These are phyloP conservation scores for Colletotrichum phormii DNA, from an alignment of 2,329 filamentous ascomycete species.

Conservation along the genomic window DNA sequence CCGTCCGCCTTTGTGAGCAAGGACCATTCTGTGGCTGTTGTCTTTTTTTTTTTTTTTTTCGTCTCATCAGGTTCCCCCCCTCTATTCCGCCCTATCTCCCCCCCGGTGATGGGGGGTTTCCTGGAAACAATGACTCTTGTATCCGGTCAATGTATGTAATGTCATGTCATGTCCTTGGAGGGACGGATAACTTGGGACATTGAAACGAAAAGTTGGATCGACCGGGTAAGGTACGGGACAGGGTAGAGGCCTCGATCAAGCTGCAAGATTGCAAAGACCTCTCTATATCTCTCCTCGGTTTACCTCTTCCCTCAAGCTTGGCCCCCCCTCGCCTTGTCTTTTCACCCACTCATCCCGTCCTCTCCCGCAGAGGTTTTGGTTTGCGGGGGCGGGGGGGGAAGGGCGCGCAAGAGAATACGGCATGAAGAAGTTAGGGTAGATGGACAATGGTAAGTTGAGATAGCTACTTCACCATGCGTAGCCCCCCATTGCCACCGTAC, in stretches of 20 bases:
- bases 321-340: too few relatives aligned
- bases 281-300: too few relatives aligned
- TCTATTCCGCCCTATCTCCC: not conserved
- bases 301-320: too few relatives aligned
- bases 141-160: not conserved
- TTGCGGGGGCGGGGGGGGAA: not conserved
- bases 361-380: not conserved
- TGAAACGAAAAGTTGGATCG: too few relatives aligned
- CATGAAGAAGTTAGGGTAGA: not conserved
- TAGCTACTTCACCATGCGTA: too few relatives aligned
- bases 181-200: too few relatives aligned
- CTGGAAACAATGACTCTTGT: not conserved
- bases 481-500: too few relatives aligned
- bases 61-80: not conserved
- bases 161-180: too few relatives aligned
- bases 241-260: too few relatives aligned
- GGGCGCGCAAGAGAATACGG: not conserved
- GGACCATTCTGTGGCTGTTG: not conserved
- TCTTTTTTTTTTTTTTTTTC: not conserved
- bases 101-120: not conserved
- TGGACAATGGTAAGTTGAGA: too few relatives aligned
- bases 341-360: not conserved
- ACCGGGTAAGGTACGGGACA: too few relatives aligned
- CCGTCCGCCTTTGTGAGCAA: not conserved
- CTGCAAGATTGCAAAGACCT: too few relatives aligned